A percentile compares a stretch with the other conserved stretches of the same genome.
Conservation (phyloP, 2,329 filamentous ascomycete species). For the Atkinsonella hypoxylon region DNA sequence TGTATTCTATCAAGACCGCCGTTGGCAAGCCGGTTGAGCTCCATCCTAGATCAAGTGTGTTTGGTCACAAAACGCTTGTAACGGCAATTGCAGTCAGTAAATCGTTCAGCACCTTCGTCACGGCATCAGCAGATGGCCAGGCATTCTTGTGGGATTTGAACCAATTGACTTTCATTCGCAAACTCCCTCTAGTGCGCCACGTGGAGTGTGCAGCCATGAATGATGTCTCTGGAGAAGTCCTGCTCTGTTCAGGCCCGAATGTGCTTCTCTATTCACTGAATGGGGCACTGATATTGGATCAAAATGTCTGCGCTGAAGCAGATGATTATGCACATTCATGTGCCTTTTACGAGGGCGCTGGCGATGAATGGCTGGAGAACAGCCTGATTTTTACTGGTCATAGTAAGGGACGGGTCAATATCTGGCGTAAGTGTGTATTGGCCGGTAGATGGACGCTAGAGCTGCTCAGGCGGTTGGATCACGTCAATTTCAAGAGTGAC, state of each 20-base stretch:
- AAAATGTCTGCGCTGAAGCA: slow-evolving; percentile 58
- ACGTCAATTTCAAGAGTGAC: slow-evolving; percentile 56
- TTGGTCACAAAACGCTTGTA: slow-evolving; percentile 80
- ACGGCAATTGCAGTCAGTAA: slow-evolving; percentile 74
- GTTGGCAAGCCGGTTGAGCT: slow-evolving; percentile 64
- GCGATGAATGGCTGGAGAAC: slow-evolving; percentile 84
- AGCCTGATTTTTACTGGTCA: slow-evolving; percentile 86
- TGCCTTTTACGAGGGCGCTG: slow-evolving; percentile 84
- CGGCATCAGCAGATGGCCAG: slow-evolving; percentile 68
- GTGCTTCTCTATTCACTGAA: slow-evolving; percentile 80
- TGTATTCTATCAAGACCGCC: slow-evolving; percentile 60
- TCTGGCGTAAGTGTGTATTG: slow-evolving; percentile 48
- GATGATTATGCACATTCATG: slow-evolving; percentile 74
- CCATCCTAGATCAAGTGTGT: slow-evolving; percentile 65
- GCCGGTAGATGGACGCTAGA: slow-evolving; percentile 61
- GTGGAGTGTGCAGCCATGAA: slow-evolving; percentile 75
- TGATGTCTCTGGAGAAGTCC: slow-evolving; percentile 80
- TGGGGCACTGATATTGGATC: slow-evolving; percentile 68
- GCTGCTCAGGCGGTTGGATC: slow-evolving; percentile 70
- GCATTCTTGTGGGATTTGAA: slow-evolving; percentile 93
- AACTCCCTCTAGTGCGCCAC: slow-evolving; percentile 45
- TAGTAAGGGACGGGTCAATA: slow-evolving; percentile 69
- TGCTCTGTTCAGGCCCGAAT: slow-evolving; percentile 66
- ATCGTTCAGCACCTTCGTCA: slow-evolving; percentile 79
- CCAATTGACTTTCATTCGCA: slow-evolving; percentile 72